Base-by-base conservation (phyloP, 164 flowering plant genomes). In the Tetracentron sinense region DNA sequence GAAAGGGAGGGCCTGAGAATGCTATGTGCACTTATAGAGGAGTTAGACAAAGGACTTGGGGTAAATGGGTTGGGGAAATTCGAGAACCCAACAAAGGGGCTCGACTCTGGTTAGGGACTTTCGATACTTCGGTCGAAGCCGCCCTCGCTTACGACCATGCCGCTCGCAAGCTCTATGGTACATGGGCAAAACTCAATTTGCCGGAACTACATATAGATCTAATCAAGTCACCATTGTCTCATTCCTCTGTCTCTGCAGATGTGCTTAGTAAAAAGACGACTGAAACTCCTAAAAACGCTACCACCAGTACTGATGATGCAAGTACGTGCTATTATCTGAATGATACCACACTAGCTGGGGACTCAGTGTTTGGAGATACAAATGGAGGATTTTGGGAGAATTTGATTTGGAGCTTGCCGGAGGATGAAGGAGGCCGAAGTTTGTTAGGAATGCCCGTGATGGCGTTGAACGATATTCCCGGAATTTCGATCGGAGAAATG, bases 51-150 rank as follows among this genome's bases (percentile, higher is more conserved):
- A 66, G 87, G 33, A 85, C 87, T 0, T 85, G 87, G 90, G 90
- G 87, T 2, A 85, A 83, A 71, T 85, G 90, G 90, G 90, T 85
- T 2, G 84, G 87, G 1, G 90, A 85, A 63, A 85, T 85, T 12
- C 78, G 90, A 0, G 86, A 80, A 56, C 90, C 90, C 3, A 82
- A 72, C 17, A 69, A 73, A 3, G 84, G 87, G 0, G 70, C 78
- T 1, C 72, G 82, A 11, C 74, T 85, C 12, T 85, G 90, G 87
- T 78, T 85, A 0, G 90, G 90, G 26, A 83, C 87, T 8, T 85
- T 78, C 64, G 60, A 71, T 50, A 85, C 86, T 21, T 73, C 90
- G 19, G 29, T 42, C 2, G 84, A 85, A 15, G 90, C 90, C 0
- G 90, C 86, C 6, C 7, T 69, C 1, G 90, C 90, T 22, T 85